Conservation (phyloP, 2,329 filamentous ascomycete species). For the Talaromyces amestolkiae region DNA sequence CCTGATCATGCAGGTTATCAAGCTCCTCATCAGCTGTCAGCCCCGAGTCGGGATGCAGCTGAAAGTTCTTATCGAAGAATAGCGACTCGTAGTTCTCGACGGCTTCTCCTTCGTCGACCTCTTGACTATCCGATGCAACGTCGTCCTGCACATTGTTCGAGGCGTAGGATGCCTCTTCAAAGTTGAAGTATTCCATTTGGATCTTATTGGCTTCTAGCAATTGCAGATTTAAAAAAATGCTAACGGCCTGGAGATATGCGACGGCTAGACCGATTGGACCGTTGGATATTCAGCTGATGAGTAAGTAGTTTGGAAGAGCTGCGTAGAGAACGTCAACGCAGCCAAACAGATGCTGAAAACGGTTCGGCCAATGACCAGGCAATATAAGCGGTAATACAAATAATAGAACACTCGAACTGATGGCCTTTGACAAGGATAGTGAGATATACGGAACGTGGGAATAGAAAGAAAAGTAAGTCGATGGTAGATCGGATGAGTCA, state of each 20-base stretch:
- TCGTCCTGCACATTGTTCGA: constrained; percentile 35
- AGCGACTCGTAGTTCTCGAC: constrained; percentile 41
- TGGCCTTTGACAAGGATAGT: not conserved
- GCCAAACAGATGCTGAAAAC: constrained; percentile 1
- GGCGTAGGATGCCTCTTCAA: constrained; percentile 44
- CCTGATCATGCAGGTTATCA: constrained; percentile 9
- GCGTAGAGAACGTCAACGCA: not conserved
- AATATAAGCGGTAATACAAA: not conserved
- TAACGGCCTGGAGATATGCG: not conserved
- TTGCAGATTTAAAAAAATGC: not conserved
- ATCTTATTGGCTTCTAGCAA: constrained; percentile 6
- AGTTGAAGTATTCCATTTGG: constrained; percentile 49
- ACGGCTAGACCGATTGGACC: constrained; percentile 10
- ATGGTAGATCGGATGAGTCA: constrained; percentile 8
- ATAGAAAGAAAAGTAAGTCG: not conserved
- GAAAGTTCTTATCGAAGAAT: constrained; percentile 41
- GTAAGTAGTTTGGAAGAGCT: not conserved
- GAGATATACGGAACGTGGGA: not conserved
- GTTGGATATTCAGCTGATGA: constrained; percentile 10
- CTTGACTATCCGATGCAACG: constrained; percentile 38
- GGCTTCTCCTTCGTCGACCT: constrained; percentile 40
- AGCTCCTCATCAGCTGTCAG: constrained; percentile 21
- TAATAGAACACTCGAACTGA: not conserved
- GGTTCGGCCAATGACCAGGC: not conserved
- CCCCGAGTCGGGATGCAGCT: constrained; percentile 35